Percentiles rank a stretch among this genome's conserved stretches.
phyloP scores from a whole-genome alignment of 495 filamentous ascomycete genomes.

The Aspergillus heteromorphus region DNA sequence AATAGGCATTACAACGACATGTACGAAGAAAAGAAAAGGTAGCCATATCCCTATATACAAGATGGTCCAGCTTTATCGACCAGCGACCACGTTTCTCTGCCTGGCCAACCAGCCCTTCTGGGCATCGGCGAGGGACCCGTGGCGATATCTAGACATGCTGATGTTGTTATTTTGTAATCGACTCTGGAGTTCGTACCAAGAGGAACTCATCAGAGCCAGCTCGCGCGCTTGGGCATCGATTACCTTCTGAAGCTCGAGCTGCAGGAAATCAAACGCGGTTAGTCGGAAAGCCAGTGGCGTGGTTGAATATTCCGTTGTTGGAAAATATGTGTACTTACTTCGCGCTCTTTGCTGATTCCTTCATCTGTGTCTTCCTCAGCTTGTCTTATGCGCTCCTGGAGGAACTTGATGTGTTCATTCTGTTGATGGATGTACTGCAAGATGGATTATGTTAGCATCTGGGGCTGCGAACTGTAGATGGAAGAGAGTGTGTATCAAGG shows the following conservation, averaged over 20 bases:
- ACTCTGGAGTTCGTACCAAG: slow-evolving; percentile 86
- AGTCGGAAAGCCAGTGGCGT: slow-evolving; percentile 9
- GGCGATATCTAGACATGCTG: slow-evolving; percentile 45
- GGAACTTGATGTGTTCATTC: slow-evolving; percentile 53
- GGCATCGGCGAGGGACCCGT: slow-evolving; percentile 60
- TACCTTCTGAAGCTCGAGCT: slow-evolving; percentile 55
- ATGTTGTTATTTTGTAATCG: slow-evolving; percentile 87
- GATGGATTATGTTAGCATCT: background rate
- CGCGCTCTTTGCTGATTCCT: slow-evolving; percentile 44
- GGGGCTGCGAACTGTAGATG: background rate
- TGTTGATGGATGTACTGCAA: slow-evolving; percentile 57
- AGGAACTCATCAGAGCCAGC: slow-evolving; percentile 76
- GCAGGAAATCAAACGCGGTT: slow-evolving; percentile 19
- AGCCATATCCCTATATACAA: slow-evolving; percentile 4
- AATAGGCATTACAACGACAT: background rate
- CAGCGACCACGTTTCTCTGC: slow-evolving; percentile 69
- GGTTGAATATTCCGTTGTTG: background rate
- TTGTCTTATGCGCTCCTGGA: slow-evolving; percentile 50
- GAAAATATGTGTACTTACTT: slow-evolving; percentile 27
- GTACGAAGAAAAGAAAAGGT: background rate
- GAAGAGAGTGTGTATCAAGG: background rate
- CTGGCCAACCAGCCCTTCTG: slow-evolving; percentile 88
- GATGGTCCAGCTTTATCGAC: slow-evolving; percentile 21
- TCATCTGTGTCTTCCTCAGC: slow-evolving; percentile 42
- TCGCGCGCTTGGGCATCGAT: slow-evolving; percentile 71